Evolutionary conservation across 805 yeast species (phyloP).

Genomic region (Schwanniomyces polymorphus): DNA sequence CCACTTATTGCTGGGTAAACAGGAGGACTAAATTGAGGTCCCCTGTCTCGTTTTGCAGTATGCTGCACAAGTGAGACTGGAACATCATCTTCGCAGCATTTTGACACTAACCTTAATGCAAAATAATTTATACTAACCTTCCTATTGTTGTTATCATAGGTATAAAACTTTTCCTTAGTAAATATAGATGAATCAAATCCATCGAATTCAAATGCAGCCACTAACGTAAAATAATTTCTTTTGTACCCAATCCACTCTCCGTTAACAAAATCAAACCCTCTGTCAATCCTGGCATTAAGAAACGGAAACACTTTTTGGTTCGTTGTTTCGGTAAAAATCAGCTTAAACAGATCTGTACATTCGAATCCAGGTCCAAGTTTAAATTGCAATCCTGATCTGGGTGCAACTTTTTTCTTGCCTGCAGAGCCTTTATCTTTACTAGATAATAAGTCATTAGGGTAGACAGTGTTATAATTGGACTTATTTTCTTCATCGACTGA

Average conservation of each 20-base stretch:
- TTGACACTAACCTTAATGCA: constrained; percentile 53
- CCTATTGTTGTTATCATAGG: constrained; percentile 18
- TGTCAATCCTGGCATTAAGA: constrained; percentile 56
- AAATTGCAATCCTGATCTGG: constrained; percentile 64
- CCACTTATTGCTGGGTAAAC: constrained; percentile 58
- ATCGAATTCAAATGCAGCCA: constrained; percentile 48
- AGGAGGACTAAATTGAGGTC: constrained; percentile 65
- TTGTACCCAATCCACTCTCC: constrained; percentile 71
- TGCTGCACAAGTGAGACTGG: constrained; percentile 59
- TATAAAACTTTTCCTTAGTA: constrained; percentile 31
- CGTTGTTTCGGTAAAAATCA: constrained; percentile 26
- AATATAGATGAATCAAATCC: constrained; percentile 26
- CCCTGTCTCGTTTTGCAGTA: constrained; percentile 72
- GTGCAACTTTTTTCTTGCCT: constrained; percentile 50
- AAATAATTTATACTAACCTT: constrained; percentile 42
- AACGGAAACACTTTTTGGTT: constrained; percentile 34
- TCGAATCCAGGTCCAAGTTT: constrained; percentile 64
- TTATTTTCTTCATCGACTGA: not conserved
- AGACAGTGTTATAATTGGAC: not conserved
- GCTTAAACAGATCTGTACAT: constrained; percentile 23
- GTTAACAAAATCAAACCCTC: constrained; percentile 56
- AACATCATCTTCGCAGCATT: constrained; percentile 50
- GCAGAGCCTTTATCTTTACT: not conserved
- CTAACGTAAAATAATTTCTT: constrained; percentile 67
- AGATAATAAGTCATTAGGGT: not conserved